These are phyloP conservation scores for Penicillium sp. DNA, from an alignment of 2,329 filamentous ascomycete genomes.

Conservation along the genomic window DNA sequence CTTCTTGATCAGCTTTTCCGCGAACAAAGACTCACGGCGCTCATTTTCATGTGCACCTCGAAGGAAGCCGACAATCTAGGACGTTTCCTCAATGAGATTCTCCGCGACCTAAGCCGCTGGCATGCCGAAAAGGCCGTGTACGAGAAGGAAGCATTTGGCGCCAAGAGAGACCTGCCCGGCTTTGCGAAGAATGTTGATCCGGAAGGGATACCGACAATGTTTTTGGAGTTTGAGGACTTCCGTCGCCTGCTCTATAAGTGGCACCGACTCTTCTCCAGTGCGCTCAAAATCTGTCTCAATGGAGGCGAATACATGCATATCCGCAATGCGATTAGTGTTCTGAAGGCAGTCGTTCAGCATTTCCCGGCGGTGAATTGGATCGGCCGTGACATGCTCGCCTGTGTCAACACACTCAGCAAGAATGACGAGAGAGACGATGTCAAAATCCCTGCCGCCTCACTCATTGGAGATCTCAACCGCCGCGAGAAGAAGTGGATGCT, in stretches of 20 bases:
- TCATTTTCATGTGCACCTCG: conserved; percentile 86
- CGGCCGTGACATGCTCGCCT: conserved; percentile 53
- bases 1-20: conserved; percentile 82
- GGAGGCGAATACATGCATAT: conserved; percentile 96
- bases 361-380: conserved; percentile 92
- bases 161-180: conserved; percentile 65
- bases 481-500: conserved; percentile 51
- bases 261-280: conserved; percentile 77
- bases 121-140: conserved; percentile 73
- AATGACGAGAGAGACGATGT: conserved; percentile 49
- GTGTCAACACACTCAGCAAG: conserved; percentile 45
- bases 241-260: conserved; percentile 81
- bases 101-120: conserved; percentile 80
- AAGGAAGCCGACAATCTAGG: conserved; percentile 92
- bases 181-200: conserved; percentile 72
- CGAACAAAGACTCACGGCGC: conserved; percentile 71
- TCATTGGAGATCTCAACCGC: conserved; percentile 49
- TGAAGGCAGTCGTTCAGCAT: conserved; percentile 74
- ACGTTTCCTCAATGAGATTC: conserved; percentile 77
- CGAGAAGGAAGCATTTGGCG: conserved; percentile 75
- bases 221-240: conserved; percentile 82
- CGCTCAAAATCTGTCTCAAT: conserved; percentile 76
- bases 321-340: conserved; percentile 85
- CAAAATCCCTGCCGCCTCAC: conserved; percentile 50
- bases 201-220: conserved; percentile 66